These are phyloP conservation scores for Macaranga tanarius DNA, from an alignment of 441 rosid genomes.

Conservation along the genomic window DNA sequence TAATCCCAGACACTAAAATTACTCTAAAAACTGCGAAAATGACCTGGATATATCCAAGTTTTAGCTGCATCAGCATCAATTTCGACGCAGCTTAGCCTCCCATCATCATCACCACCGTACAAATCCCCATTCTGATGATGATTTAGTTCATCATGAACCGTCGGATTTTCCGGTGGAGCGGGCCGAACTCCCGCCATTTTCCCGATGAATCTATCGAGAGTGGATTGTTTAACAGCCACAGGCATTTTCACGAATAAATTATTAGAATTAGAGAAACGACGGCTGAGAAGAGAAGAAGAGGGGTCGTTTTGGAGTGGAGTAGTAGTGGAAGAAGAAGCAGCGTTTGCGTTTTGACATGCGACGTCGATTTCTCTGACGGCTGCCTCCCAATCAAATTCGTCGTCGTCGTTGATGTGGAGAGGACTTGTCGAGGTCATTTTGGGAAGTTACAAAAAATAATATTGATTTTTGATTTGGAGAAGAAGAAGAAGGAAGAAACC, in stretches of 20 bases:
- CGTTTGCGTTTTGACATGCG: constrained; percentile 47
- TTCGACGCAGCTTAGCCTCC: constrained; percentile 33
- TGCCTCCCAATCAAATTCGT: constrained; percentile 90
- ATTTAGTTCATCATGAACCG: constrained; percentile 17
- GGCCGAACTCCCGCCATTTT: constrained; percentile 7
- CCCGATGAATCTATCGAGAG: constrained; percentile 63
- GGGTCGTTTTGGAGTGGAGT: constrained; percentile 17
- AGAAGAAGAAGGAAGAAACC: constrained; percentile 3
- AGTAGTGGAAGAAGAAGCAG: constrained; percentile 6
- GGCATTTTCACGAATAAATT: constrained; percentile 25
- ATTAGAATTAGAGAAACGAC: constrained; percentile 6
- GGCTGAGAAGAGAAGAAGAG: constrained; percentile 8
- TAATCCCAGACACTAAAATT: background rate
- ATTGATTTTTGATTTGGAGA: background rate
- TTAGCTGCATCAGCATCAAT: constrained; percentile 75
- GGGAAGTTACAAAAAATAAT: background rate
- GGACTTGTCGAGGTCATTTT: constrained; percentile 46
- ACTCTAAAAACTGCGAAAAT: background rate
- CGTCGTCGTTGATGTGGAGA: constrained; percentile 40
- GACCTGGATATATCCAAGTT: constrained; percentile 93
- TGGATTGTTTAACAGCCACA: constrained; percentile 49
- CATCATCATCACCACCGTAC: constrained; percentile 8
- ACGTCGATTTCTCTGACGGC: constrained; percentile 80
- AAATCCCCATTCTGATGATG: constrained; percentile 8
- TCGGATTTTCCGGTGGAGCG: constrained; percentile 13